Percentiles rank a stretch among this genome's conserved stretches.
phyloP scores from a whole-genome alignment of 306 rosid species.

The Prunus fruticosa region DNA sequence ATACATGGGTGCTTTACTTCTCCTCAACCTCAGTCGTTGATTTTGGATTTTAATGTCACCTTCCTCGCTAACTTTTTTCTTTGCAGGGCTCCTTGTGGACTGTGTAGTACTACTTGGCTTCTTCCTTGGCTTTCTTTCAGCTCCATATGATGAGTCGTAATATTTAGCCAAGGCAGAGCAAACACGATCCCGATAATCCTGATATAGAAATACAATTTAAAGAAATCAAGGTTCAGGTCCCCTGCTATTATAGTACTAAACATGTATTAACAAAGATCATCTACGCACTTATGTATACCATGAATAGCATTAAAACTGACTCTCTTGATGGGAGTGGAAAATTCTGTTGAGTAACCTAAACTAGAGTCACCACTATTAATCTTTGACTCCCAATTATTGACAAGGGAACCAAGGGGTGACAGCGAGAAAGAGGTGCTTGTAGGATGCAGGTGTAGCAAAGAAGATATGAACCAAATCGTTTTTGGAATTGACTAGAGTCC shows the following conservation, averaged over 20 bases:
- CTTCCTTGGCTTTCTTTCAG: slow-evolving; percentile 59
- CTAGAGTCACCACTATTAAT: too few relatives aligned
- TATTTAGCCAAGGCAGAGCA: slow-evolving; percentile 64
- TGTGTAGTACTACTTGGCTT: slow-evolving; percentile 42
- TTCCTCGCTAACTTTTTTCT: slow-evolving; percentile 32
- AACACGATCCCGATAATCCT: slow-evolving; percentile 82
- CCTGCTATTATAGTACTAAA: background rate
- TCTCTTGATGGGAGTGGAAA: background rate
- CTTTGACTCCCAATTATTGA: too few relatives aligned
- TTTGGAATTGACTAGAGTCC: background rate
- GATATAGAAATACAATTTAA: slow-evolving; percentile 11
- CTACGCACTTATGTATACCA: background rate
- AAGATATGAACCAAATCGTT: background rate
- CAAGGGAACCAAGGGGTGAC: too few relatives aligned
- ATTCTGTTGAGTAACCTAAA: background rate
- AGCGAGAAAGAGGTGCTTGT: too few relatives aligned
- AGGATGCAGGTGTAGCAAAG: background rate
- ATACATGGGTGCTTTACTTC: slow-evolving; percentile 55
- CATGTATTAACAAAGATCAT: background rate
- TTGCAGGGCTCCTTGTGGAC: slow-evolving; percentile 36
- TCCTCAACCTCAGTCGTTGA: slow-evolving; percentile 30
- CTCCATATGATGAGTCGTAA: slow-evolving; percentile 52
- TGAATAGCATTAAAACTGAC: background rate
- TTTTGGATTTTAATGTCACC: slow-evolving; percentile 29
- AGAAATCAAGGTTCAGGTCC: background rate